phyloP scores from a whole-genome alignment of 129 eudicot species.

The Flaveria trinervia region DNA sequence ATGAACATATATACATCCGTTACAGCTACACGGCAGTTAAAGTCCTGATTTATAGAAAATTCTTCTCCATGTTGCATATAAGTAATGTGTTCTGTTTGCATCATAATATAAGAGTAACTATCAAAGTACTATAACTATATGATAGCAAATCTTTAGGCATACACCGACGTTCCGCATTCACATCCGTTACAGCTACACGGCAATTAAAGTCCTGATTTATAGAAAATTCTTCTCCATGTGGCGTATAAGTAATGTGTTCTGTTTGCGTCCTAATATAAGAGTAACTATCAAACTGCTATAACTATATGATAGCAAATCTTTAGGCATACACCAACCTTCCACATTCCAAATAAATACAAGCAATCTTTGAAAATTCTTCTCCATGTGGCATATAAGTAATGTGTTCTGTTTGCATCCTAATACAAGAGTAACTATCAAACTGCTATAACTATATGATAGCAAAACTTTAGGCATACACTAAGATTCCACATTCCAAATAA shows the following conservation, averaged over 20 bases:
- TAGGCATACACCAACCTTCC: conserved; percentile 15
- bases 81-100: background rate
- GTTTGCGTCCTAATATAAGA: conserved; percentile 3
- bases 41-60: background rate
- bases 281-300: background rate
- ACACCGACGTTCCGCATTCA: conserved; percentile 9
- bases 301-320: background rate
- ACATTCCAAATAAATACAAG: background rate
- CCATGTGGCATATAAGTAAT: background rate
- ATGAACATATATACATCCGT: background rate
- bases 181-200: background rate
- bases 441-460: background rate
- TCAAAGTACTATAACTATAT: conserved; percentile 1
- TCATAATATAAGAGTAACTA: background rate
- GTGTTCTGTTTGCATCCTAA: background rate
- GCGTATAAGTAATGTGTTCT: background rate
- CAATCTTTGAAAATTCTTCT: conserved; percentile 1
- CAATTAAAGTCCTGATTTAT: background rate
- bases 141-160: conserved; percentile 1
- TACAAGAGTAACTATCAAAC: conserved; percentile 11
- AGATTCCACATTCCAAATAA: conserved; percentile 6
- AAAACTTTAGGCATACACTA: conserved; percentile 8
- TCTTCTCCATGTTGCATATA: background rate
- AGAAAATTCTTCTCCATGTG: background rate
- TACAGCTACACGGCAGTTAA: conserved; percentile 2